Evolutionary conservation across 179 eudicot species (phyloP).

Genomic region (Amaranthus tricolor): DNA sequence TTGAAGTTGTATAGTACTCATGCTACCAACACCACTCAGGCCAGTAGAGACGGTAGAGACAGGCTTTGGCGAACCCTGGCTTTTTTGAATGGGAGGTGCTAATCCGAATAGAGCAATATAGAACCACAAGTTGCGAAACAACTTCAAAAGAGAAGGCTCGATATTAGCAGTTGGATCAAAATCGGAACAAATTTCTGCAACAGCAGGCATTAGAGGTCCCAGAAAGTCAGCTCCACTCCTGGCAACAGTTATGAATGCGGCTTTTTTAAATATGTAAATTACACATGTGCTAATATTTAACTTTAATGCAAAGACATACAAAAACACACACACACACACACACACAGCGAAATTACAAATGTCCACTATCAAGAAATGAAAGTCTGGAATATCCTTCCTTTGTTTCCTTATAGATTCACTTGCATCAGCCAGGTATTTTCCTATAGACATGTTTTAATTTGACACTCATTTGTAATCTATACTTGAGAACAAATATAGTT

Average conservation of each 20-base stretch:
- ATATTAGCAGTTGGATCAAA: slow-evolving; percentile 78
- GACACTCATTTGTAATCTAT: too few species aligned
- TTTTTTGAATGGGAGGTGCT: slow-evolving; percentile 92
- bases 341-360: too few species aligned
- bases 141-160: slow-evolving; percentile 89
- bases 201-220: slow-evolving; percentile 97
- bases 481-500: too few species aligned
- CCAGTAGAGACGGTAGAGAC: slow-evolving; percentile 67
- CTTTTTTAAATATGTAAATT: not conserved
- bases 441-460: too few species aligned
- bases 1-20: slow-evolving; percentile 77
- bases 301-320: not conserved
- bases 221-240: slow-evolving; percentile 99
- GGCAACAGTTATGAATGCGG: slow-evolving; percentile 29
- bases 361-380: too few species aligned
- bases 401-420: too few species aligned
- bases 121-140: slow-evolving; percentile 98
- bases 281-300: not conserved
- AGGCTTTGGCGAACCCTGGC: slow-evolving; percentile 53
- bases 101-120: slow-evolving; percentile 94
- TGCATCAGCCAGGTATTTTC: too few species aligned
- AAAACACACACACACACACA: not conserved
- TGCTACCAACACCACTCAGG: slow-evolving; percentile 73
- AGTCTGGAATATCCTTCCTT: too few species aligned
- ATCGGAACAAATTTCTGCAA: slow-evolving; percentile 96